Evolutionary conservation across 305 asterid species (phyloP), one percentile per base, ranked within the genome.

Genomic region (Solanum hybrid): DNA sequence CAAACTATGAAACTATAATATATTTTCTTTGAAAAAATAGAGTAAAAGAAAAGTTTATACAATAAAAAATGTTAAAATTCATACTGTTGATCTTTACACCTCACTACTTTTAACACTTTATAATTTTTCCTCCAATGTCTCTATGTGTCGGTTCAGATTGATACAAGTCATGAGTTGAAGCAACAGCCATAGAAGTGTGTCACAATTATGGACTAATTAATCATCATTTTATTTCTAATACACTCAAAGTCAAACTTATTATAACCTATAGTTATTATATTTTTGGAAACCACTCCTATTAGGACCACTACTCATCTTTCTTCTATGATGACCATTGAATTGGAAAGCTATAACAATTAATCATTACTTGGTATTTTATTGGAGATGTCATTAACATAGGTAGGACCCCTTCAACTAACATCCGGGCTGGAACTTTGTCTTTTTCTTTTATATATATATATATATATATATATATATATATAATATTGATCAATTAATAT

Each of bases 131-230:
- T 29, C 60, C 17, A 36, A 11, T 22, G 86, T 45, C 13, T n/a
- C 4, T 24, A 77, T 89, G 26, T 87, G 88, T 36, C 69, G 24
- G 86, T 88, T 71, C 89, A 90, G 93, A 92, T 13, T 91, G 87
- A 78, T 93, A 92, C 93, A 93, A 87, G 86, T 91, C 92, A 17
- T 17, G 69, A 73, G 84, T 87, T 91, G 90, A 87, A 78, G 92
- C 90, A 81, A 91, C 91, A 42, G 93, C 94, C 87, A 92, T 92
- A 5, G 90, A 73, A 56, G 72, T 24, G 80, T 93, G 77, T 93
- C 94, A 89, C 89, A 81, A 69, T 37, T n/a, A 78, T 35, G 19
- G 6, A 5, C 69, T 38, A 13, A 80, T 38, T 24, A 80, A 80
- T 26, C 69, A 80, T 80, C 86, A 80, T 80, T 80, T 80, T 19